A percentile compares a stretch with the other conserved stretches of the same genome.
Conservation (phyloP, 2,329 filamentous ascomycete genomes). For the Fusarium ramigenum region DNA sequence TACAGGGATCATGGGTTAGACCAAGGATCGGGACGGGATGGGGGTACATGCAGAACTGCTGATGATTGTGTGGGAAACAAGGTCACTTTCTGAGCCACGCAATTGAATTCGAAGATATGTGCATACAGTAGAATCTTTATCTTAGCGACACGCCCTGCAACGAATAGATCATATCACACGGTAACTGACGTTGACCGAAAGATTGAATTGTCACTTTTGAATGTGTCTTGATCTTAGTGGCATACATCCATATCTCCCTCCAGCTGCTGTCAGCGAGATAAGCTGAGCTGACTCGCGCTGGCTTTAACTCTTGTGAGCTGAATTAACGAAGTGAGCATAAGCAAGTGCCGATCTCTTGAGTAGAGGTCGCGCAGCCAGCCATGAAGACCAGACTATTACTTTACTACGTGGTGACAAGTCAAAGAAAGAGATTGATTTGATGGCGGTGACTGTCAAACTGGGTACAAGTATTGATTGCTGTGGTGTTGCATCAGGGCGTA, state of each 20-base stretch:
- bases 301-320: constrained; percentile 28
- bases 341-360: neutral
- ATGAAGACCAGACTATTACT: neutral
- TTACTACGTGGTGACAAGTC: neutral
- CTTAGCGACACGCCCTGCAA: constrained; percentile 5
- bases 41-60: constrained; percentile 20
- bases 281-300: constrained; percentile 41
- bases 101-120: neutral
- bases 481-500: neutral
- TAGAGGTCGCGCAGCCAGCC: neutral
- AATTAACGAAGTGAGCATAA: neutral
- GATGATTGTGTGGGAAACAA: neutral
- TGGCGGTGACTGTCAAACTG: constrained; percentile 1
- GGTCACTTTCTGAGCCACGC: neutral
- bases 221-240: neutral
- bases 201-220: neutral
- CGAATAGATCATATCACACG: constrained; percentile 7
- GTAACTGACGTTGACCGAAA: constrained; percentile 21
- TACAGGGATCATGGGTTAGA: constrained; percentile 19
- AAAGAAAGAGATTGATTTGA: constrained; percentile 11
- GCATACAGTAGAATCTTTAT: neutral
- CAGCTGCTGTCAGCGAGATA: constrained; percentile 29
- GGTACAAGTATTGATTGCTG: neutral
- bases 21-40: constrained; percentile 36
- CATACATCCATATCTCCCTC: neutral